Percentiles rank a stretch among this genome's conserved stretches.
phyloP scores from a whole-genome alignment of 106 monocot genomes.

The Allium fistulosum region DNA sequence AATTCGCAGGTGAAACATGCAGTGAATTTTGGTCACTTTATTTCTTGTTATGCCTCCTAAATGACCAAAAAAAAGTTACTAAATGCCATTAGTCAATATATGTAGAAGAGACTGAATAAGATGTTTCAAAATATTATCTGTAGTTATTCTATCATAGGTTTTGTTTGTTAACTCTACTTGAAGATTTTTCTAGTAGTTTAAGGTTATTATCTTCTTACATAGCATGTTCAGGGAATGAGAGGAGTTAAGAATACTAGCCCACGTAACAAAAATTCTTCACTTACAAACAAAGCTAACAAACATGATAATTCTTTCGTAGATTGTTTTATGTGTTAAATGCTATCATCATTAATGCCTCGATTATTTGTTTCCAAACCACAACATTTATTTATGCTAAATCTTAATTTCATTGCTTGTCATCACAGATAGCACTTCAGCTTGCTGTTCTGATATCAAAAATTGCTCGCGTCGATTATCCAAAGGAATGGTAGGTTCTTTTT shows the following conservation, averaged over 20 bases:
- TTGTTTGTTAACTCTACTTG: too few species aligned
- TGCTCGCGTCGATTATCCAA: conserved; percentile 97
- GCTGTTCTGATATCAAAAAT: conserved; percentile 93
- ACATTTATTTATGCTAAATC: neutral
- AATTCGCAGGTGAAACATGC: conserved; percentile 55
- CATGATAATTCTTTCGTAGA: neutral
- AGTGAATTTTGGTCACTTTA: neutral
- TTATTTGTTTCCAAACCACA: neutral
- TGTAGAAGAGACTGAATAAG: too few species aligned
- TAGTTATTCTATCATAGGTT: too few species aligned
- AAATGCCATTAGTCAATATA: too few species aligned
- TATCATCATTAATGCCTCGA: neutral
- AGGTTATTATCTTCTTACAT: too few species aligned
- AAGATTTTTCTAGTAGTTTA: too few species aligned
- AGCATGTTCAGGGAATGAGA: too few species aligned
- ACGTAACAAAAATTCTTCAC: too few species aligned
- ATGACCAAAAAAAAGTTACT: too few species aligned
- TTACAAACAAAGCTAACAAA: too few species aligned
- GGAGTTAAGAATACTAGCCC: too few species aligned
- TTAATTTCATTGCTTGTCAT: conserved; percentile 9
- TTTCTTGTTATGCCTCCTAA: neutral
- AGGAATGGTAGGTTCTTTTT: conserved; percentile 62
- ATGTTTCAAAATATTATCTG: too few species aligned
- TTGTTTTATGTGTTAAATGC: neutral
- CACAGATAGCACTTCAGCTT: conserved; percentile 76